Evolutionary conservation across 192 early-diverging fungal species (phyloP), one percentile per base, ranked within the genome.

Genomic region (Backusella mclennaniae): DNA sequence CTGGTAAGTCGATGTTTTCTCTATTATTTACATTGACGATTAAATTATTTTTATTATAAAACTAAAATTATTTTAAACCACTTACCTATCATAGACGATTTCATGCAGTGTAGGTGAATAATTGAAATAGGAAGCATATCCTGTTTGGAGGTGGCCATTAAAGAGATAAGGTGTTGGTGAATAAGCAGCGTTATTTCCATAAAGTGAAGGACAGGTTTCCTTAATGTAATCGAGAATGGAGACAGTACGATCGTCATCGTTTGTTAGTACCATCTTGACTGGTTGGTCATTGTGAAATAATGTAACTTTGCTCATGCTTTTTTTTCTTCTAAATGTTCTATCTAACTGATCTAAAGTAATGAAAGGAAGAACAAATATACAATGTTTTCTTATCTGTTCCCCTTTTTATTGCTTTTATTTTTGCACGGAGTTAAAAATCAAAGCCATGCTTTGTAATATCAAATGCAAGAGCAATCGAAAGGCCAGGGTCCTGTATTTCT

Each of bases 81-180:
- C 38, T 73, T 87, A 93, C 90, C 91, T 82, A 41, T 92, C 85
- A 79, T 92, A 95, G 35, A 84, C 67, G 15, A 92, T 82, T 21
- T 77, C 46, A 42, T 87, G 76, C 15, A 59, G 39, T n/a, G 74
- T 80, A 72, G 42, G 80, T 80, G 59, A 82, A 79, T 72, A 69
- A 29, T 80, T 80, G 69, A 72, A 78, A 23, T 87, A 77, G 38
- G 90, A 85, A 36, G 92, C 90, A 75, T 83, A 90, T 21, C 89
- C 84, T 35, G 96, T 97, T 77, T 96, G 95, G 33, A 95, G 42
- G 79, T 97, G 92, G 8, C 94, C 94, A 66, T 87, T 92, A 66
- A 85, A 86, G 36, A 99, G 88, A 77, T 88, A 93, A 35, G 79
- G 79, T 6, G 93, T 93, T 4, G 96, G 95, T 68, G 84, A 83